These are phyloP conservation scores for Populus ilicifolia DNA, from an alignment of 345 rosid genomes.

Conservation along the genomic window DNA sequence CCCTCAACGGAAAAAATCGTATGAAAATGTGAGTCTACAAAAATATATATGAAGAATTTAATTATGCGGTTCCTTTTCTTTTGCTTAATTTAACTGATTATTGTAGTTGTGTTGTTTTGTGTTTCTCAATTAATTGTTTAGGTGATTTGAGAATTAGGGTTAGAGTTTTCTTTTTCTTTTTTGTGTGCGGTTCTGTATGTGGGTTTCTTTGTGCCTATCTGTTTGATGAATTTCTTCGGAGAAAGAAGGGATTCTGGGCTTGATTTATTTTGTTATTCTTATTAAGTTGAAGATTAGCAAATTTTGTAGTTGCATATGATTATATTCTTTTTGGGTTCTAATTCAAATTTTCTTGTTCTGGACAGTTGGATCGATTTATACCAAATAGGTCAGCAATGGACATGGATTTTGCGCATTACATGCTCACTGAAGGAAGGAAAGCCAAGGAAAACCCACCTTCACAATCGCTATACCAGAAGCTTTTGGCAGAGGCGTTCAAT, in stretches of 20 bases:
- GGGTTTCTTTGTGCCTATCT: too few relatives aligned
- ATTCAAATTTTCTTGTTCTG: neutral
- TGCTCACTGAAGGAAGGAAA: conserved; percentile 48
- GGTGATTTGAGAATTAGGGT: too few relatives aligned
- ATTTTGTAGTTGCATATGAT: neutral
- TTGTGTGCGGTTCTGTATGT: too few relatives aligned
- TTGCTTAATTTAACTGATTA: too few relatives aligned
- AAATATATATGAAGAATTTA: neutral
- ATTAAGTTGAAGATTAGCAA: neutral
- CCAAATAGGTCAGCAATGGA: conserved; percentile 78
- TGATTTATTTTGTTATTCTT: neutral
- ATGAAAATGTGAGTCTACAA: conserved; percentile 12
- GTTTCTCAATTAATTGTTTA: too few relatives aligned
- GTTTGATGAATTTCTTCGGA: too few relatives aligned
- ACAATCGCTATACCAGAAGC: conserved; percentile 60
- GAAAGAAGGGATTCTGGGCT: too few relatives aligned
- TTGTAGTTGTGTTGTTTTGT: neutral
- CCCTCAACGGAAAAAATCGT: conserved; percentile 3
- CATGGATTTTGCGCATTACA: conserved; percentile 58
- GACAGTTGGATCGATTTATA: conserved; percentile 66
- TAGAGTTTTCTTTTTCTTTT: too few relatives aligned
- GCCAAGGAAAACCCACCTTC: conserved; percentile 51
- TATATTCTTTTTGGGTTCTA: neutral
- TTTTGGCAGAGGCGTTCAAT: conserved; percentile 53
- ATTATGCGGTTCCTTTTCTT: neutral